Base-by-base conservation (phyloP, 2,329 filamentous ascomycete species). In the Fusarium tupiense region DNA sequence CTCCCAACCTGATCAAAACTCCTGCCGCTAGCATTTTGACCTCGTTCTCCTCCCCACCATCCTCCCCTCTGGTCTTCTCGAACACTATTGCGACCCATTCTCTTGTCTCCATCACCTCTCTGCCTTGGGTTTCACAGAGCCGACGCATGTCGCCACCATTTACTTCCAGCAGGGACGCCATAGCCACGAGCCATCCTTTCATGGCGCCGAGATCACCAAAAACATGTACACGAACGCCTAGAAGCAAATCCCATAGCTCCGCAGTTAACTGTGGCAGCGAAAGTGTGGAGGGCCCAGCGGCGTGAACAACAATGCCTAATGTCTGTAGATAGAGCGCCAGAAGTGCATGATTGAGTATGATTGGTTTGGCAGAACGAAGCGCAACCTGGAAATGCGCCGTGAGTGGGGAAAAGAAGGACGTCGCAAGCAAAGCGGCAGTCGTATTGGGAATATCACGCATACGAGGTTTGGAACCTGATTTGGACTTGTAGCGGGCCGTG, bases 11-110 rank as follows among this genome's bases (percentile, higher is more conserved):
- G 40, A 98, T 89, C 76, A 97, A 82, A 57, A 95, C 91, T 0
- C 91, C 93, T 0, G 94, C 94, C 9, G 93, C 92, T 77, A 96
- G 79, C 84, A 91, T 93, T 84, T 94, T 92, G 38, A 96, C 90
- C 71, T 92, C 91, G 67, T 93, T 93, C 80, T 96, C 94, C 80
- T 98, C 92, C 43, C 86, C 84, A 26, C 86, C 85, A 58, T 86
- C 86, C 0, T 85, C 85, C 0, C 88, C 88, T 37, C 85, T 83
- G 13, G 84, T 85, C 40, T 85, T 85, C 68, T 92, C 90, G 82
- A 98, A 97, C 4, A 98, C 88, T 62, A 87, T 86, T 49, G 91
- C 88, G 4, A 94, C 93, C 96, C 96, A 99, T 78, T 94, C 93
- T 77, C 94, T 90, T 68, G 94, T 93, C 86, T 98, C 96, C 59